Percentiles rank a stretch among this genome's conserved stretches.
phyloP scores from a whole-genome alignment of 306 rosid genomes.

The Prinsepia uniflora region DNA sequence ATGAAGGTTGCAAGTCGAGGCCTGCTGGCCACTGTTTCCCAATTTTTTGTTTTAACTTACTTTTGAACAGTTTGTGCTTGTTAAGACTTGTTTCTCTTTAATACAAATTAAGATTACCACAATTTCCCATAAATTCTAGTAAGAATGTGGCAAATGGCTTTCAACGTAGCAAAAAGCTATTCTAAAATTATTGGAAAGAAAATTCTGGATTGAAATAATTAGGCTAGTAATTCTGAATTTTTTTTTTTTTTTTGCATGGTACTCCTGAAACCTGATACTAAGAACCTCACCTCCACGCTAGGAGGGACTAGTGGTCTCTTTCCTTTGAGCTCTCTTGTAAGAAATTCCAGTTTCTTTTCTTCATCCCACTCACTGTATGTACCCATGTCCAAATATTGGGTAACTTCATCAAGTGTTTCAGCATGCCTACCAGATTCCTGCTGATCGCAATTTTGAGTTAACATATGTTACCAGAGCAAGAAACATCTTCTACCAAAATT shows the following conservation, averaged over 20 bases:
- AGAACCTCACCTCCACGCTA: constrained; percentile 59
- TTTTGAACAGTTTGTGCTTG: background rate
- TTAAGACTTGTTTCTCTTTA: background rate
- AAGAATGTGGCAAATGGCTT: background rate
- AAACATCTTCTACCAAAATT: constrained; percentile 1
- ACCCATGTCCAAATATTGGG: constrained; percentile 73
- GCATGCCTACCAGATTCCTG: constrained; percentile 95
- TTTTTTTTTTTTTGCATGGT: background rate
- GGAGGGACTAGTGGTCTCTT: constrained; percentile 87
- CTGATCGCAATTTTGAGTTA: constrained; percentile 24
- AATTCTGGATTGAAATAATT: background rate
- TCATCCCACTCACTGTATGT: constrained; percentile 93
- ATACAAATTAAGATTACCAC: background rate
- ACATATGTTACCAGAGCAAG: constrained; percentile 14
- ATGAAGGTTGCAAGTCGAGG: background rate
- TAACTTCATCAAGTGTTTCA: constrained; percentile 85
- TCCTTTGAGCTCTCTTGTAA: constrained; percentile 80
- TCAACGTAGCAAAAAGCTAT: background rate
- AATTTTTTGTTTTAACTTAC: background rate
- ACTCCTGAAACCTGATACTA: background rate
- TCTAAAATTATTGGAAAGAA: background rate
- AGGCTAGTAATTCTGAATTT: constrained; percentile 1
- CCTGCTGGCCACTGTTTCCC: background rate
- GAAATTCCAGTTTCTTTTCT: constrained; percentile 80
- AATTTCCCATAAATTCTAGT: background rate